Percentiles rank a stretch among this genome's conserved stretches.
phyloP scores from a whole-genome alignment of 1,284 basidiomycete species.

The Fomitopsis schrenkii region DNA sequence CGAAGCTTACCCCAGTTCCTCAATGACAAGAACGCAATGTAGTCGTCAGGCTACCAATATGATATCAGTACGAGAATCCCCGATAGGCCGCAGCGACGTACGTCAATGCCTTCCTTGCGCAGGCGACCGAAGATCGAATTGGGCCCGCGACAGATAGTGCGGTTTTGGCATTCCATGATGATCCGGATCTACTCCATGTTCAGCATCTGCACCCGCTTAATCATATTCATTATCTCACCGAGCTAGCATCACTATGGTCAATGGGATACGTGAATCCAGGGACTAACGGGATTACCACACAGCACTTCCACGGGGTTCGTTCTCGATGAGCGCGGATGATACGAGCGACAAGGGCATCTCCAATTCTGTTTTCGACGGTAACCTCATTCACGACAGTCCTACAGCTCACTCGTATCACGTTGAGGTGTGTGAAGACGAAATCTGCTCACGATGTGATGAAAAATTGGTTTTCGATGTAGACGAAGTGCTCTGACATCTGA shows the following conservation, averaged over 20 bases:
- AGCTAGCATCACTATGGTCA: constrained; percentile 89
- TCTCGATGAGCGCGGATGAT: constrained; percentile 89
- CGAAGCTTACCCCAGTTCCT: constrained; percentile 93
- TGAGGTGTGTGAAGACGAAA: background rate
- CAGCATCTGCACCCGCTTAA: background rate
- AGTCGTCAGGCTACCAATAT: constrained; percentile 71
- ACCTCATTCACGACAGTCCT: constrained; percentile 87
- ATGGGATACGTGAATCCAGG: constrained; percentile 95
- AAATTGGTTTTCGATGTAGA: constrained; percentile 98
- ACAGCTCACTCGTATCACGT: background rate
- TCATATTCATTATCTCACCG: constrained; percentile 47
- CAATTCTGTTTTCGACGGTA: constrained; percentile 90
- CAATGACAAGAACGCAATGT: constrained; percentile 90
- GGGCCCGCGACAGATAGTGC: constrained; percentile 86
- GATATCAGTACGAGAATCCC: background rate
- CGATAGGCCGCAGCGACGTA: constrained; percentile 32
- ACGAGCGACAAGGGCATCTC: constrained; percentile 89
- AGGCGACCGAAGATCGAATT: constrained; percentile 91
- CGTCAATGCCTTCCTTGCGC: constrained; percentile 85
- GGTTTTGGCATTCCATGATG: constrained; percentile 92
- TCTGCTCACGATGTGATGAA: constrained; percentile 86
- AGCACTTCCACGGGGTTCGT: constrained; percentile 84
- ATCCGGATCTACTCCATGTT: constrained; percentile 65
- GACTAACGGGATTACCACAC: constrained; percentile 89
- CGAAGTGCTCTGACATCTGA: constrained; percentile 90